Evolutionary conservation across 306 rosid species (phyloP), one percentile per base, ranked within the genome.

Genomic region (Biancaea sappan): DNA sequence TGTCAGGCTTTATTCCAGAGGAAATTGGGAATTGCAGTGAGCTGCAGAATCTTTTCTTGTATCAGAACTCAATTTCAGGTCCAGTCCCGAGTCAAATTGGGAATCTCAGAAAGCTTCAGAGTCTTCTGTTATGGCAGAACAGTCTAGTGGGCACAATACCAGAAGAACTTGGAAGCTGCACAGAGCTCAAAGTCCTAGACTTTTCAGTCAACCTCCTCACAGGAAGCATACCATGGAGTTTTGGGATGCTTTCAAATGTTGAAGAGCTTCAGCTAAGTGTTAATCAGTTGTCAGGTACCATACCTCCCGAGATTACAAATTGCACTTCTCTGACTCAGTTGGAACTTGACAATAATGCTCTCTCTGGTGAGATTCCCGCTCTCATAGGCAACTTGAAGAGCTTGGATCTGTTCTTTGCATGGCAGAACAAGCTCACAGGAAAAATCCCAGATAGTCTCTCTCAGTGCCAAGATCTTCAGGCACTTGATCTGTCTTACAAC

Each of bases 11-110:
- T 2, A 83, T 95, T 75, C 98, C 99, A 16, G 87, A 90, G 72
- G 98, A 92, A 80, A 92, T 95, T 67, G 97, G 89, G 38, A 83
- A 92, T 74, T 92, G 97, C 85, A 86, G 89, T 46, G 92, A 88
- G 83, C 56, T 95, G 83, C 85, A 85, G 86, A 76, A 79, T 22
- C 79, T 95, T 41, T 88, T 82, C 82, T 71, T 95, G 89, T 87
- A 88, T 74, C 91, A 92, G 81, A 95, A 95, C 58, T 79, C 89
- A 16, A 77, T 90, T 51, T 88, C 93, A 0, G 99, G 98, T 58
- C 61, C 83, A 22, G 80, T 95, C 77, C 97, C 99, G 65, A 57
- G 65, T 56, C 53, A 52, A 79, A 79, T 92, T 58, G 99, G 93
- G 51, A 59, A 82, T 54, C 90, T 95, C 31, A 75, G 62, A 60